A percentile compares a stretch with the other conserved stretches of the same genome.
Conservation (phyloP, 2,329 filamentous ascomycete genomes). For the Cercospora beticola region DNA sequence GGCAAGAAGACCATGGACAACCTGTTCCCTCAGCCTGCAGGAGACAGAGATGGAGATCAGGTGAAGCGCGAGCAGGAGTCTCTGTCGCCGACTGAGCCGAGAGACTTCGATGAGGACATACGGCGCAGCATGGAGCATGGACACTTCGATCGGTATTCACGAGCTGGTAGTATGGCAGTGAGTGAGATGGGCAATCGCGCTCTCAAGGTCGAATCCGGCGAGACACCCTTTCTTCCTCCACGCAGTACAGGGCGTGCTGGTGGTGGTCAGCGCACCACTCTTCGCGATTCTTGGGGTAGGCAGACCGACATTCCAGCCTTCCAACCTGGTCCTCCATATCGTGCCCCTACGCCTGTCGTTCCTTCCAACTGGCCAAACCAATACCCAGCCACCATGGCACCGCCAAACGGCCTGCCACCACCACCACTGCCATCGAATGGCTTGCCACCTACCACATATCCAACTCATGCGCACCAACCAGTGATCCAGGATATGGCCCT, state of each 20-base stretch:
- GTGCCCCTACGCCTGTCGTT: background rate
- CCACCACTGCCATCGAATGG: background rate
- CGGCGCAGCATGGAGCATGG: background rate
- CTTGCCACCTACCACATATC: background rate
- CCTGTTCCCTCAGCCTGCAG: constrained; percentile 9
- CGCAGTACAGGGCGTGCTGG: background rate
- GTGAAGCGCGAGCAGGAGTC: background rate
- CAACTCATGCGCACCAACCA: background rate
- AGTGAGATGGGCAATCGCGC: background rate
- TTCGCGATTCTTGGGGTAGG: background rate
- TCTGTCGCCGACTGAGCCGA: constrained; percentile 3
- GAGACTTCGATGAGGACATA: background rate
- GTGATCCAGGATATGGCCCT: background rate
- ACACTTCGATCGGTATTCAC: background rate
- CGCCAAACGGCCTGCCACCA: background rate
- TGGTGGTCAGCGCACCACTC: background rate
- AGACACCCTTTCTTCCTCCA: background rate
- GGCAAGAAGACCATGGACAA: constrained; percentile 18
- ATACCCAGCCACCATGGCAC: background rate
- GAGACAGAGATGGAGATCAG: background rate
- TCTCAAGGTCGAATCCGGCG: background rate
- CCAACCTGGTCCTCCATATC: background rate
- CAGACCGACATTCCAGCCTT: background rate
- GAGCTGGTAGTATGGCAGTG: background rate
- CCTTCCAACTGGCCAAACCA: background rate